Evolutionary conservation across 129 eudicot genomes (phyloP).

Genomic region (Logfia minima): DNA sequence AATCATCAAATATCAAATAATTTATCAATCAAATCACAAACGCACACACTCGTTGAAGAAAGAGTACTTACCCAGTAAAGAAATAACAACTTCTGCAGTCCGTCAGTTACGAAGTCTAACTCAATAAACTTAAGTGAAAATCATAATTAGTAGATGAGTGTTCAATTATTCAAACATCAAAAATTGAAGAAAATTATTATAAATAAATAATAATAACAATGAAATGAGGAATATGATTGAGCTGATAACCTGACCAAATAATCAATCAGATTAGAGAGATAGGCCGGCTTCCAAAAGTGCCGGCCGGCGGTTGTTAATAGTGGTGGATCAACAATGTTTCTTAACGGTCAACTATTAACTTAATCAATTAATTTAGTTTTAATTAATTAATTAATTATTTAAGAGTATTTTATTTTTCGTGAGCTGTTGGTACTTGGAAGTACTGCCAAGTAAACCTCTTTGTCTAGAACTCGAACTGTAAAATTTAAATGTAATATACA

Average conservation of each 20-base stretch:
- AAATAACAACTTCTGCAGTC: conserved; percentile 9
- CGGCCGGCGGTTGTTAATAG: conserved; percentile 25
- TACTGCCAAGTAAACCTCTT: neutral
- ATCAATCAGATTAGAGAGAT: conserved; percentile 7
- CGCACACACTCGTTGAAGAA: neutral
- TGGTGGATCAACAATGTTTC: neutral
- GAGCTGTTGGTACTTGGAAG: conserved; percentile 8
- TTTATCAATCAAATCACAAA: conserved; percentile 2
- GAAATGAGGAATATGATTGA: conserved; percentile 1
- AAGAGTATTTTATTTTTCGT: no score
- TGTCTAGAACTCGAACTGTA: neutral
- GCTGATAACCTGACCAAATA: neutral
- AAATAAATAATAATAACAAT: neutral
- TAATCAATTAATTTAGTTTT: neutral
- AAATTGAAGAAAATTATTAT: neutral
- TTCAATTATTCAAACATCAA: neutral
- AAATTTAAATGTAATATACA: neutral
- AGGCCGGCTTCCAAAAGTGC: conserved; percentile 33
- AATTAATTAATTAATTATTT: neutral
- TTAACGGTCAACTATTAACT: conserved; percentile 18
- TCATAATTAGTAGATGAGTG: neutral
- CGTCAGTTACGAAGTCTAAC: conserved; percentile 5
- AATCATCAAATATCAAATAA: conserved; percentile 2
- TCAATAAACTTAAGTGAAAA: conserved; percentile 16
- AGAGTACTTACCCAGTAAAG: conserved; percentile 18